Base-by-base conservation (phyloP, 1,139 yeast genomes). In the Debaryomycetaceae sp. region DNA sequence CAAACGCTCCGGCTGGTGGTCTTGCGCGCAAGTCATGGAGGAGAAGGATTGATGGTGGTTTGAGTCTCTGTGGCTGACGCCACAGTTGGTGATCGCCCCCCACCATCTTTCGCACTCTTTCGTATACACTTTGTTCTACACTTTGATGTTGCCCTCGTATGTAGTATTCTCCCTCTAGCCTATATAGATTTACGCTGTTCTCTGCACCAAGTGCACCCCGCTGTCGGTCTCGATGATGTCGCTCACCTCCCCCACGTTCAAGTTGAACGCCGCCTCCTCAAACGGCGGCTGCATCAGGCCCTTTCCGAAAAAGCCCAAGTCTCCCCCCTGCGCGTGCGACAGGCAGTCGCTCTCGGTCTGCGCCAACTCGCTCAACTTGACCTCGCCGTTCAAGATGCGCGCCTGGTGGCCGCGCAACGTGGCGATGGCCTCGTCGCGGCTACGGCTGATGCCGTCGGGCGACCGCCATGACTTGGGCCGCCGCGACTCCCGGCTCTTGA, bases 231-330 rank as follows among this genome's bases (percentile, higher is more conserved):
- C 96, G 10, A 91, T 81, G 15, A 88, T 75, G 32, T 77, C 83
- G 49, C 95, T 82, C 32, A 84, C 58, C 51, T 88, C 94, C 12
- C 95, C 96, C 8, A 88, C 79, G 44, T 84, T 76, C 44, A 91
- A 65, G 6, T 61, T 78, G 53, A 83, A 89, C 1, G 96, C 82
- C 2, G 94, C 95, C 38, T 79, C 79, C 53, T 91, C 98, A 50
- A 91, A 91, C 36, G 81, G 65, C 28, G 95, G 95, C 54, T 91
- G 97, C 98, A 91, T 91, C 48, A 82, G 89, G 23, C 96, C 96
- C 37, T 71, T 76, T 16, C 84, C 86, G 51, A 91, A 91, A 51
- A 63, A 78, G 0, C 98, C 98, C 47, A 91, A 67, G 53, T 91
- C 98, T 27, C 98, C 98, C 17, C 88, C 88, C 48, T 85, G 78